These are phyloP conservation scores for Eutrema japonicum DNA, from an alignment of 345 rosid genomes.

Conservation along the genomic window DNA sequence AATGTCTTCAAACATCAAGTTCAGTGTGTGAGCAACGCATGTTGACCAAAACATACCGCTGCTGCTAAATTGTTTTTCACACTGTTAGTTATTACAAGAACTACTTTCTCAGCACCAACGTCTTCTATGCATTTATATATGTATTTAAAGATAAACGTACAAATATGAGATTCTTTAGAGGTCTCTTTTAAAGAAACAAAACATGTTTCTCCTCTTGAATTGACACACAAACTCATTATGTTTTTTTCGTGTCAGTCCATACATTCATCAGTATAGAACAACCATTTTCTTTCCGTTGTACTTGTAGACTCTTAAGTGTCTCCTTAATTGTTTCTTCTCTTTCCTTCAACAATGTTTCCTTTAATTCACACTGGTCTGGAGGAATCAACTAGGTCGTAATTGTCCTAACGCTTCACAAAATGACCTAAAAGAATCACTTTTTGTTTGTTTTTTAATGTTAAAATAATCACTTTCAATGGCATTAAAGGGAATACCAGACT, in stretches of 20 bases:
- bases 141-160: neutral
- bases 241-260: neutral
- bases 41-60: neutral
- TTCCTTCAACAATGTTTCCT: conserved; percentile 6
- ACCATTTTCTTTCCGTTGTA: neutral
- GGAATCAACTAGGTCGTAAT: conserved; percentile 8
- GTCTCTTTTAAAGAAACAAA: neutral
- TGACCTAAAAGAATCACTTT: neutral
- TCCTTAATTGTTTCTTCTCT: neutral
- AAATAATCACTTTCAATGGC: neutral
- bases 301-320: neutral
- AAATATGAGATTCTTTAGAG: neutral
- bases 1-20: conserved; percentile 9
- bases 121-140: conserved; percentile 6
- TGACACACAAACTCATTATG: neutral
- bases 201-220: neutral
- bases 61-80: neutral
- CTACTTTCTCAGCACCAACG: neutral
- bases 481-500: neutral
- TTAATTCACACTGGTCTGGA: neutral
- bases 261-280: neutral
- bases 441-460: neutral
- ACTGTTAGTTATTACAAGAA: neutral
- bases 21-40: neutral
- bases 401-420: conserved; percentile 8